Evolutionary conservation across 1,284 basidiomycete species (phyloP), one percentile per base, ranked within the genome.

Genomic region (Anthracocystis walkeri): DNA sequence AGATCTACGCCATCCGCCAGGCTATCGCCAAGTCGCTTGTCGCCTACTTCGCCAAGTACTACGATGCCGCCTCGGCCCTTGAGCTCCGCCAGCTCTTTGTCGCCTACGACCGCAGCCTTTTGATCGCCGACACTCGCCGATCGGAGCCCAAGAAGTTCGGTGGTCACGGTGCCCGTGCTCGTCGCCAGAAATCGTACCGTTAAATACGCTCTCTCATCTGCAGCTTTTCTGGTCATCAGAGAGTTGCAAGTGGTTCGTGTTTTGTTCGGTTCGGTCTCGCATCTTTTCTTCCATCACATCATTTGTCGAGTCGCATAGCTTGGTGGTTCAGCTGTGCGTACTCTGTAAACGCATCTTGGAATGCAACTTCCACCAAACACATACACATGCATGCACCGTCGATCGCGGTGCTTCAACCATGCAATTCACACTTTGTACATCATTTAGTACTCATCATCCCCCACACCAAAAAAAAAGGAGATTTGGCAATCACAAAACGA

Each of bases 1-100:
- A 99, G 88, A 90, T 99, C 79, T 99, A 99, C 88, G 97, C 97
- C 79, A 94, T 99, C 87, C 94, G 97, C 82, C 97, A 99, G 89
- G 97, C 97, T 54, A 97, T 99, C 84, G 92, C 94, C 83, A 99
- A 97, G 89, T 95, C 96, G 71, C 88, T 99, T 78, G 93, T 99
- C 84, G 97, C 96, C 60, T 95, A 85, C 90, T 96, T 96, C 87
- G 93, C 95, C 88, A 99, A 99, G 89, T 97, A 97, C 90, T 90
- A 95, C 87, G 97, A 99, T 86, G 97, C 97, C 78, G 95, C 92
- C 87, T 96, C 93, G 82, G 94, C 97, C 29, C 82, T 84, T 46
- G 82, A 84, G 79, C 82, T 85, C 38, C 82, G 81, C 38, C 81
- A 83, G 77, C 78, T 78, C 38, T 81, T 85, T 58, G 72, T 84